These are phyloP conservation scores for Penicillium cinerascens DNA, from an alignment of 495 filamentous ascomycete genomes.

Conservation along the genomic window DNA sequence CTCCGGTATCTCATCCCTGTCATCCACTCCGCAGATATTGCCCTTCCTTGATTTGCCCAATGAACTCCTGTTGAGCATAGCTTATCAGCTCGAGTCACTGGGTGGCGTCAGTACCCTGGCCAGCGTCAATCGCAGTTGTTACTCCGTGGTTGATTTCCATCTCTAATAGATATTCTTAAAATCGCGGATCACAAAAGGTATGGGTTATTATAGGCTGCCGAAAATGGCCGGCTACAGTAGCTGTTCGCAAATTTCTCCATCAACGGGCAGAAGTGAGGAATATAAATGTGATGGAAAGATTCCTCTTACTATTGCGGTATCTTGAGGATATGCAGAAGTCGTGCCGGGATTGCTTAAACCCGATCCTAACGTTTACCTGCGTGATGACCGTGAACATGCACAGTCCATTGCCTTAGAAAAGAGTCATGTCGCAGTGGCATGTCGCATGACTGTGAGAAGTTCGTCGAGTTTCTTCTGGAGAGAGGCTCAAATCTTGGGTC, in stretches of 20 bases:
- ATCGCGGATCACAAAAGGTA: neutral
- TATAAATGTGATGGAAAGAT: neutral
- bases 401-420: neutral
- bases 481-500: neutral
- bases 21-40: neutral
- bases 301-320: neutral
- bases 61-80: neutral
- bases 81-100: neutral
- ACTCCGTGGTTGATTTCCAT: neutral
- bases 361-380: neutral
- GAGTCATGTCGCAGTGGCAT: neutral
- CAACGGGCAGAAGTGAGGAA: neutral
- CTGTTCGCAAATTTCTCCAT: neutral
- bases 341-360: neutral
- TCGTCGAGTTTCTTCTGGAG: neutral
- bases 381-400: neutral
- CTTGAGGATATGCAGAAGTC: neutral
- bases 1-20: neutral
- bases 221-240: neutral
- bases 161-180: neutral
- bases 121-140: neutral
- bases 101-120: neutral
- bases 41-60: neutral
- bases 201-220: neutral
- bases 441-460: neutral